phyloP scores from a whole-genome alignment of 2,329 filamentous ascomycete genomes.

The Xylariaceae sp. region DNA sequence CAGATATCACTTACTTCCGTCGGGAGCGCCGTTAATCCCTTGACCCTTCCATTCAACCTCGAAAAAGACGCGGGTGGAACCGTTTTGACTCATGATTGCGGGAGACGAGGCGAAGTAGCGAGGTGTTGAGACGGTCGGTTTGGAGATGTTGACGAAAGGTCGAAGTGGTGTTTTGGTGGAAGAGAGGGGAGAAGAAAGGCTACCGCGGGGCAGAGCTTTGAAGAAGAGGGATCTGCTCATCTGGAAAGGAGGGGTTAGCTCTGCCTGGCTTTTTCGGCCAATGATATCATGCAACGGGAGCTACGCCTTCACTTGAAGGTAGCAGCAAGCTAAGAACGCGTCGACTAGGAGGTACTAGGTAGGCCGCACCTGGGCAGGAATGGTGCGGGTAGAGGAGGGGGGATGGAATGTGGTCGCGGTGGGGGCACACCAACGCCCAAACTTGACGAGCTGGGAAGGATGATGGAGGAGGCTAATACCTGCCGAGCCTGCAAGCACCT shows the following conservation, averaged over 20 bases:
- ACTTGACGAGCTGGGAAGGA: too few species aligned
- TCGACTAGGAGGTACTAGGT: too few species aligned
- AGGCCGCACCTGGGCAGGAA: neutral
- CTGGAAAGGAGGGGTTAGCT: slow-evolving; percentile 20
- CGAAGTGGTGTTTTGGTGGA: slow-evolving; percentile 36
- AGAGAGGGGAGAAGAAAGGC: slow-evolving; percentile 21
- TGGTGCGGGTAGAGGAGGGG: neutral
- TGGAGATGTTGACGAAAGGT: slow-evolving; percentile 24
- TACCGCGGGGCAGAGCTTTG: slow-evolving; percentile 24
- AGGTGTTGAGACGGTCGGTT: slow-evolving; percentile 33
- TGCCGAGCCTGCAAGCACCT: too few species aligned
- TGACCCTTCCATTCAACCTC: slow-evolving; percentile 64
- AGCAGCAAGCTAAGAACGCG: neutral
- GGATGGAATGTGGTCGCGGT: neutral
- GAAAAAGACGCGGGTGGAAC: slow-evolving; percentile 18
- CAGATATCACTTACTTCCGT: slow-evolving; percentile 57
- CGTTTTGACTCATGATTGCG: slow-evolving; percentile 25
- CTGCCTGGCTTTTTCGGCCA: slow-evolving; percentile 16
- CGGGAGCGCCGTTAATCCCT: slow-evolving; percentile 58
- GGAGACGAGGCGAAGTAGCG: slow-evolving; percentile 58
- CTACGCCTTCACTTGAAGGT: slow-evolving; percentile 11
- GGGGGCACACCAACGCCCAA: neutral
- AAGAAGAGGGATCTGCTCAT: slow-evolving; percentile 23
- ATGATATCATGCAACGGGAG: slow-evolving; percentile 21
- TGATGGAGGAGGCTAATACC: too few species aligned